Base-by-base conservation (phyloP, 371 early-diverging fungal genomes). In the Rhizopus microsporus region DNA sequence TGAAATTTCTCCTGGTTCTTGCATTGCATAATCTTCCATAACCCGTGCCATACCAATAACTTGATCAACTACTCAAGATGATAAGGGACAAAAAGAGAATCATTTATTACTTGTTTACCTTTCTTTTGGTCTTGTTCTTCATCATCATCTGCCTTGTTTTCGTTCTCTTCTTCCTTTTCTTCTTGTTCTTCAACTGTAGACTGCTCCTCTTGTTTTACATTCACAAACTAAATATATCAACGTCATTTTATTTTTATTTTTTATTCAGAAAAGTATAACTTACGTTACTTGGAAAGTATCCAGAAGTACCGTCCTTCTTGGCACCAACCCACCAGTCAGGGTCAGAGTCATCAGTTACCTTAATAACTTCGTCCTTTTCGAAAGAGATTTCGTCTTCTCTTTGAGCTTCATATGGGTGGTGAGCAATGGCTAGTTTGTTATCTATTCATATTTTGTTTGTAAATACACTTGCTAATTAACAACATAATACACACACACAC, bases 211-310 rank as follows among this genome's bases (percentile, higher is more conserved):
- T 55, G 57, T 23, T 48, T 51, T 39, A 57, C 40, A 38, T 35
- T 34, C 51, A 70, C 74, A 72, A 71, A 72, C 68, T 71, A 35
- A 13, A 49, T 16, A 12, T 32, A 49, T 15, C 44, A 32, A 33
- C 35, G 10, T 15, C 45, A 42, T 30, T 37, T 17, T 32, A 34
- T 17, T 47, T 6, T 31, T 39, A 30, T 8, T 5, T 46, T 6
- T 46, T 9, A 54, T 8, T 53, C 34, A 60, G 0, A 23, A 23
- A 23, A 23, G 23, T 23, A 23, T 23, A 2, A 40, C 34, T 73
- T 76, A 88, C 88, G 57, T 89, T 90, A 59, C 88, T 84, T 43
- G 91, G 91, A 58, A 90, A 90, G 75, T 77, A 87, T 13, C 91
- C 91, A 53, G 62, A 54, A 37, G 79, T 68, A 34, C 81, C 80